phyloP scores from a whole-genome alignment of 441 rosid species.

The Biscutella auriculata region DNA sequence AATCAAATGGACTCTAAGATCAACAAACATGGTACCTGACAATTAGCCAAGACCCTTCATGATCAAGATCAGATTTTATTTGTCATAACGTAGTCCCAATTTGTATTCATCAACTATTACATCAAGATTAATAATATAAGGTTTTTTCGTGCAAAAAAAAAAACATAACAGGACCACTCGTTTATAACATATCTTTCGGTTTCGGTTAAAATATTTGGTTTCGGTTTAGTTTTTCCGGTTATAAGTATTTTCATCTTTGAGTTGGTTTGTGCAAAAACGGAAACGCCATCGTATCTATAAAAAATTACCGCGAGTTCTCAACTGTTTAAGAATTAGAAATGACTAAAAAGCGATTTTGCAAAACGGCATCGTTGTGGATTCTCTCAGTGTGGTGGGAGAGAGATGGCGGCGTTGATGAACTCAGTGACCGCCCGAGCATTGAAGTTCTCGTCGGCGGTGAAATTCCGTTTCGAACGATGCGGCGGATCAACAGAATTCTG shows the following conservation, averaged over 20 bases:
- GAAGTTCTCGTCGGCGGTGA: background rate
- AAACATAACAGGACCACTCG: no score
- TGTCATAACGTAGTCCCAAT: no score
- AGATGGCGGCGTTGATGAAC: slow-evolving; percentile 17
- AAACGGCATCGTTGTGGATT: background rate
- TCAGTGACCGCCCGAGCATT: slow-evolving; percentile 10
- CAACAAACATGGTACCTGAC: no score
- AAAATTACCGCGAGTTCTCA: background rate
- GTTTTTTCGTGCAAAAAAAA: no score
- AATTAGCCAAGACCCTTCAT: no score
- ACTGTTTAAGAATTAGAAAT: background rate
- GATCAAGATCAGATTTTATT: no score
- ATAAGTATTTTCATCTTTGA: background rate
- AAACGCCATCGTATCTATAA: background rate
- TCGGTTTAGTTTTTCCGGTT: background rate
- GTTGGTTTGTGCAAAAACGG: background rate
- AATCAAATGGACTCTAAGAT: no score
- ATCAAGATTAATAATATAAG: no score
- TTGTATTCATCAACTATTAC: no score
- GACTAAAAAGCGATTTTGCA: no score
- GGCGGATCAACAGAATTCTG: background rate
- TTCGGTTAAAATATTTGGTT: background rate
- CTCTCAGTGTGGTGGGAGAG: background rate
- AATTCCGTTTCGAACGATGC: background rate
- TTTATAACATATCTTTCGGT: no score